phyloP scores from a whole-genome alignment of 306 rosid species.

The Vachellia pachyceras region DNA sequence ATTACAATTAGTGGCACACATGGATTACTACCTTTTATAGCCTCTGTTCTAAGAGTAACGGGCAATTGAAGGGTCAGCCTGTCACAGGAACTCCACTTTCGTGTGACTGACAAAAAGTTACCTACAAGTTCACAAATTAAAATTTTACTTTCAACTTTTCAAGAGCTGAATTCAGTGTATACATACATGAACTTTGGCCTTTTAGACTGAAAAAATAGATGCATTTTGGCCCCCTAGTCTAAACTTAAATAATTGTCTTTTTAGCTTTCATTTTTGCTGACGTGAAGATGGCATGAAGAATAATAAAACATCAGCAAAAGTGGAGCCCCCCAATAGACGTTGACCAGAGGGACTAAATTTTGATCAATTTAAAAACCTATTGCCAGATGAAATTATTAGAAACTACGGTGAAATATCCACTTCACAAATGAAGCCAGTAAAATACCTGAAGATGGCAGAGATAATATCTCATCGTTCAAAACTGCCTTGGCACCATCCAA shows the following conservation, averaged over 20 bases:
- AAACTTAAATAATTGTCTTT: background rate
- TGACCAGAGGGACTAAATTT: too few species aligned
- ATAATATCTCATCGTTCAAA: background rate
- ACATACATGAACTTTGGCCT: background rate
- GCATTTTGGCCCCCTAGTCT: background rate
- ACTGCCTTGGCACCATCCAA: background rate
- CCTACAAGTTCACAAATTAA: slow-evolving; percentile 50
- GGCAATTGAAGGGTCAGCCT: slow-evolving; percentile 72
- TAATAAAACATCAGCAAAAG: background rate
- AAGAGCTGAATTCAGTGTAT: background rate
- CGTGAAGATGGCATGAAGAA: background rate
- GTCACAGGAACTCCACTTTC: slow-evolving; percentile 69
- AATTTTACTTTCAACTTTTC: slow-evolving; percentile 18
- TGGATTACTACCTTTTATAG: slow-evolving; percentile 63
- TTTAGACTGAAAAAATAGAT: background rate
- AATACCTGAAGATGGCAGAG: background rate
- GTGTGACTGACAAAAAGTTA: slow-evolving; percentile 55
- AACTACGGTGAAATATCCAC: too few species aligned
- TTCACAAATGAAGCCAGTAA: background rate
- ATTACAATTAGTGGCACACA: background rate
- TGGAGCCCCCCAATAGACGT: too few species aligned
- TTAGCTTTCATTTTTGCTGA: background rate
- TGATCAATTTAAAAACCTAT: too few species aligned
- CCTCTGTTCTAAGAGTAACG: slow-evolving; percentile 66
- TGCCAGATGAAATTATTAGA: background rate